A percentile compares a stretch with the other conserved stretches of the same genome.
phyloP scores from a whole-genome alignment of 257 asterid genomes.

The Marsdenia floribunda region DNA sequence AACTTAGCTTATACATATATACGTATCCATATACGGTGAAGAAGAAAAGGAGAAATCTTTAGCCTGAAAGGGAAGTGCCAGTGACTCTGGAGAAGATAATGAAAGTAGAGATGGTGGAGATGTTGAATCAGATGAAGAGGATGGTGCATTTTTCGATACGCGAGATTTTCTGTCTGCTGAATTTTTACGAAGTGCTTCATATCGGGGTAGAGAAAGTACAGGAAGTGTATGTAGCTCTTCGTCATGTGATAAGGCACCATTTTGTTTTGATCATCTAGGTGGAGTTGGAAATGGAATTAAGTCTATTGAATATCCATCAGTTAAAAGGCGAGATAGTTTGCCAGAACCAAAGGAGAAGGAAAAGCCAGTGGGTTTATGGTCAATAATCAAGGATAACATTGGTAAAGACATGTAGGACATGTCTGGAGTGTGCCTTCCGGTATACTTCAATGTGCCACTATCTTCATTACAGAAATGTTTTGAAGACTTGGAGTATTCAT shows the following conservation, averaged over 20 bases:
- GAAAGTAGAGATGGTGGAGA: constrained; percentile 83
- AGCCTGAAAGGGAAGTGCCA: constrained; percentile 88
- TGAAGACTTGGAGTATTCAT: constrained; percentile 93
- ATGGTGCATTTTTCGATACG: constrained; percentile 74
- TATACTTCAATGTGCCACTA: constrained; percentile 95
- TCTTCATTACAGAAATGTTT: constrained; percentile 96
- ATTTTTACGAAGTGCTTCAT: constrained; percentile 83
- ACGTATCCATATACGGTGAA: too few species aligned
- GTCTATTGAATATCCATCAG: constrained; percentile 57
- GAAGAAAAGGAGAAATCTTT: too few species aligned
- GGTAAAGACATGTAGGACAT: constrained; percentile 99
- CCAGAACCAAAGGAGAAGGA: constrained; percentile 98
- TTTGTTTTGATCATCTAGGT: constrained; percentile 48
- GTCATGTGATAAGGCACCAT: constrained; percentile 51
- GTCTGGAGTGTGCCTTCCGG: constrained; percentile 99
- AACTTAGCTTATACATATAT: too few species aligned
- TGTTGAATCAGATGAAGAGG: constrained; percentile 89
- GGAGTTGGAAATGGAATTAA: constrained; percentile 51
- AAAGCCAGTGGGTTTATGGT: constrained; percentile 95
- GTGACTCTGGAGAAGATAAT: constrained; percentile 90
- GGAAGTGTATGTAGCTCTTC: constrained; percentile 47
- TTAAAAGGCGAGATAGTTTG: constrained; percentile 70
- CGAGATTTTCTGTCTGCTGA: constrained; percentile 86
- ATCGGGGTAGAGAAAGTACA: constrained; percentile 74
- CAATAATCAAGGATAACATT: constrained; percentile 95